Conservation (phyloP, 345 rosid species). For the Clarkia xantiana region DNA sequence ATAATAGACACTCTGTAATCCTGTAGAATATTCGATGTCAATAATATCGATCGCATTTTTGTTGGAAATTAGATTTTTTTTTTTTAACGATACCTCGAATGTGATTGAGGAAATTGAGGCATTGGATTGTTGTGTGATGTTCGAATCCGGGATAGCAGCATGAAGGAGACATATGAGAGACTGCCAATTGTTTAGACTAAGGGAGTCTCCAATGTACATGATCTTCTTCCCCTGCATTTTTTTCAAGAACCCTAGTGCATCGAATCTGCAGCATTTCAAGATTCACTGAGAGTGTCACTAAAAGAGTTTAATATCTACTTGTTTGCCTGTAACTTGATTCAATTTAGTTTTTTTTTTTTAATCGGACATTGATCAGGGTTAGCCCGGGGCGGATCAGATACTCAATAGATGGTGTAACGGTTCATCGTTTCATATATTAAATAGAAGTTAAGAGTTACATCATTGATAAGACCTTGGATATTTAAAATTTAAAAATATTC, state of each 20-base stretch:
- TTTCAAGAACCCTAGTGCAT: constrained; percentile 28
- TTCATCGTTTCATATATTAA: no score
- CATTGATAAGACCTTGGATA: no score
- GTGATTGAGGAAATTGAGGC: constrained; percentile 9
- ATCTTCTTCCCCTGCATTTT: constrained; percentile 33
- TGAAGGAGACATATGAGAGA: constrained; percentile 45
- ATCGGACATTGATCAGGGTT: no score
- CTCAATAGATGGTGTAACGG: no score
- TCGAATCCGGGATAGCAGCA: constrained; percentile 32
- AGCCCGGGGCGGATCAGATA: no score
- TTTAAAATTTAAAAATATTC: no score
- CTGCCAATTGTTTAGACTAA: constrained; percentile 47
- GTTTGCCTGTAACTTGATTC: no score
- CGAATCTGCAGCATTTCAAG: constrained; percentile 23
- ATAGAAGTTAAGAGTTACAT: no score
- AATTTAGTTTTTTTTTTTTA: no score
- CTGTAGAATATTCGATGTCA: constrained; percentile 15
- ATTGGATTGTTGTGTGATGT: constrained; percentile 9
- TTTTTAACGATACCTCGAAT: no score
- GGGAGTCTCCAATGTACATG: constrained; percentile 53
- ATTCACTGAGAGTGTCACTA: neutral
- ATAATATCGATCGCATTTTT: no score
- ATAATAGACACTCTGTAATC: constrained; percentile 33
- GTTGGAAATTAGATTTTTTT: neutral
- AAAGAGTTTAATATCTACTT: no score